Conservation (phyloP, 345 rosid genomes). For the Euphorbia tirucalli region DNA sequence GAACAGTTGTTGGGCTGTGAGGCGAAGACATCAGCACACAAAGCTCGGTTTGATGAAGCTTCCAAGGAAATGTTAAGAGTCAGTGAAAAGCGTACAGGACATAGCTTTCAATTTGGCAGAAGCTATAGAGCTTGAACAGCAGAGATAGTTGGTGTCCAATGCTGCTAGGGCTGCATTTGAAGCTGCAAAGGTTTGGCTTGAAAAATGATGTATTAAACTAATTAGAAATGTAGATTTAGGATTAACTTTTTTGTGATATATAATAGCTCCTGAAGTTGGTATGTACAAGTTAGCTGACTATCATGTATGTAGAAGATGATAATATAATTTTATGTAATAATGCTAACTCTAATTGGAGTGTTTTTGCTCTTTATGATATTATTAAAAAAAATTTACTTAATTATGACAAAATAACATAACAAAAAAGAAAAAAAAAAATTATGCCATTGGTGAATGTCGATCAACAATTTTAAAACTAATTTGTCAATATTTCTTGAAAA, state of each 20-base stretch:
- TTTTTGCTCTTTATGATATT: too few relatives aligned
- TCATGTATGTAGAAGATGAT: too few relatives aligned
- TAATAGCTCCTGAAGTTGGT: too few relatives aligned
- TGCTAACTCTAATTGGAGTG: too few relatives aligned
- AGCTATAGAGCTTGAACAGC: slow-evolving; percentile 9
- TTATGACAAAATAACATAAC: too few relatives aligned
- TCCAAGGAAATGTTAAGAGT: slow-evolving; percentile 24
- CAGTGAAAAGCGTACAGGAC: slow-evolving; percentile 28
- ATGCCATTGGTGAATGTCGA: too few relatives aligned
- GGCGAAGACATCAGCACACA: slow-evolving; percentile 32
- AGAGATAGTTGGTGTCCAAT: slow-evolving; percentile 16
- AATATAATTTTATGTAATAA: too few relatives aligned
- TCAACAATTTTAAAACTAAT: too few relatives aligned
- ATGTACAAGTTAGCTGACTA: too few relatives aligned
- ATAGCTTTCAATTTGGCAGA: slow-evolving; percentile 20
- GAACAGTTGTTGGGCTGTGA: slow-evolving; percentile 30
- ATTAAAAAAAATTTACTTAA: too few relatives aligned
- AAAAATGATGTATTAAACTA: neutral
- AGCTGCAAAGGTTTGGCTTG: slow-evolving; percentile 22
- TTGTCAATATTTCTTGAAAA: too few relatives aligned
- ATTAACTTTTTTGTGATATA: neutral
- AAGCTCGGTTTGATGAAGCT: slow-evolving; percentile 13
- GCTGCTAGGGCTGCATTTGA: slow-evolving; percentile 29
- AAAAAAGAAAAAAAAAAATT: too few relatives aligned
- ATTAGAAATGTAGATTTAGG: neutral